Base-by-base conservation (phyloP, 306 rosid species). In the Fagus crenata region DNA sequence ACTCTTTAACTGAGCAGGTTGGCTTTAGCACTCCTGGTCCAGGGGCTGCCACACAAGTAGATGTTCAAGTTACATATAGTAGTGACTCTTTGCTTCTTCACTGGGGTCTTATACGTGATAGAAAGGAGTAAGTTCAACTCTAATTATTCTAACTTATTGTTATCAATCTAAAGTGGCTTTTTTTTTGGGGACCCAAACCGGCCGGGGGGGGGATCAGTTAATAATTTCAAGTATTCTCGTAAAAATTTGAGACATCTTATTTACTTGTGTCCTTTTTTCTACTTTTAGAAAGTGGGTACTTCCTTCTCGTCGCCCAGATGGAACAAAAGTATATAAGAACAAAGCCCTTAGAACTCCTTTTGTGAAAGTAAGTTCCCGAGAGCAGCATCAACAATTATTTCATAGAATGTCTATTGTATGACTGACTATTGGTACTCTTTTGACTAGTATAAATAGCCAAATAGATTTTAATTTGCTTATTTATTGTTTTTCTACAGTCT, bases 301-400 rank as follows among this genome's bases (percentile, higher is more conserved):
- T 90, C 99, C 99, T 84, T 89, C 96, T 76, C 84, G 76, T 68
- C 78, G 3, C 60, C 99, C 99, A 40, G 87, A 89, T 76, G 97
- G 97, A 85, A 92, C 96, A 80, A 82, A 79, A 80, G 84, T 78
- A 55, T 82, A 92, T 75, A 95, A 95, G 86, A 84, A 87, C 67
- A 89, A 60, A 82, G 99, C 99, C 75, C 99, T 95, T 75, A 90
- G 99, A 91, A 89, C 93, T 72, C 97, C 97, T 40, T 92, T 95
- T 80, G 68, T 72, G 43, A 89, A 86, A 74, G 99, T 95, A 89
- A 86, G 97, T 84, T 76, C 82, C 73, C 37, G 42, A 69, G 65
- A 68, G 35, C 80, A 69, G 77, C 80, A 82, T 13, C 64, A 15
- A 8, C 28, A 4, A n/a, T 53, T 18, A 32, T 17, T 4, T 18